Base-by-base conservation (phyloP, 179 eudicot species). In the Silene noctiflora region DNA sequence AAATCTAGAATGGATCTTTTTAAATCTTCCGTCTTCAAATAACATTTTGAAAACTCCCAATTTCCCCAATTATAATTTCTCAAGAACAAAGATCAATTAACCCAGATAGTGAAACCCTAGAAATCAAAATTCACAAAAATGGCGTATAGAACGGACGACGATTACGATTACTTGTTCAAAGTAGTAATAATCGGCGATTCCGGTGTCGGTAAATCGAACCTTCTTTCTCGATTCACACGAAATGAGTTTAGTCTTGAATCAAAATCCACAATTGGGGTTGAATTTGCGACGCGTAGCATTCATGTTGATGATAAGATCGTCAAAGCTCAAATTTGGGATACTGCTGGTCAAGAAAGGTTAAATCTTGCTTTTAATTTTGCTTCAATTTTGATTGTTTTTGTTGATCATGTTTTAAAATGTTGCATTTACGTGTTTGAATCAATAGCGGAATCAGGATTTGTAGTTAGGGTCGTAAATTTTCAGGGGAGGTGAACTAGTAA, bases 251-350 rank as follows among this genome's bases (percentile, higher is more conserved):
- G 79, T 22, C 80, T 83, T 22, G 85, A 83, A 69, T 83, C 85
- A 0, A 83, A 83, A 62, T 83, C 85, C 0, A 83, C 85, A 19
- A 83, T 83, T 48, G 85, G 85, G 0, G 84, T 81, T 21, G 84
- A 81, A 71, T 81, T 81, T 44, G 84, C 84, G 13, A 81, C 84
- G 58, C 81, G 84, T 3, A 81, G 84, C 21, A 73, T 81, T 68
- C 84, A 79, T 25, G 84, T 81, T 63, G 84, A 81, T 72, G 85
- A 82, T 72, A 82, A 82, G 85, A 61, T 82, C 72, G 85, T 82
- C 55, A 82, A 82, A 69, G 84, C 84, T 78, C 84, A 81, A 81
- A 81, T 81, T 78, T 81, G 84, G 84, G 84, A 81, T 48, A 61
- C 66, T 22, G 66, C 66, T 61, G 66, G 66, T 21, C 66, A 61